Evolutionary conservation across 164 flowering plant genomes (phyloP).

Genomic region (Aristolochia contorta): DNA sequence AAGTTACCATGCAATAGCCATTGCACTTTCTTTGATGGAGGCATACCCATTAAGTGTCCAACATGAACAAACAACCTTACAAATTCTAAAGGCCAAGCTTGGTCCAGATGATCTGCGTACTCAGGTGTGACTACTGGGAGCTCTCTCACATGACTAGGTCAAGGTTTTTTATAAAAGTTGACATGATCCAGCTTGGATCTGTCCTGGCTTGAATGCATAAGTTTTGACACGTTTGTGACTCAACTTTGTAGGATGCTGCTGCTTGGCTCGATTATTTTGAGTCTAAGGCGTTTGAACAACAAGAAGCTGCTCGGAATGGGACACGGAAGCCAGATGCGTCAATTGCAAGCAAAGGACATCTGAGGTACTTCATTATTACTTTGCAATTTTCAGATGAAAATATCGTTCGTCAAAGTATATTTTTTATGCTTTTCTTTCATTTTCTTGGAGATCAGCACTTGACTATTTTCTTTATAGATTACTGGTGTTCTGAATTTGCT

Average conservation of each 20-base stretch:
- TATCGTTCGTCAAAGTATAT: background rate
- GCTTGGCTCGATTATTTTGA: constrained; percentile 99
- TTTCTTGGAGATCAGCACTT: background rate
- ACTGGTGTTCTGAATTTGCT: background rate
- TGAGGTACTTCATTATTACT: constrained; percentile 40
- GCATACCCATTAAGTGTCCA: constrained; percentile 98
- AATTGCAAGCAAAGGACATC: constrained; percentile 97
- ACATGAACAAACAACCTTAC: constrained; percentile 97
- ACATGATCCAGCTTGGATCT: background rate
- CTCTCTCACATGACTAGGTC: background rate
- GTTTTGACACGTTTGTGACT: background rate
- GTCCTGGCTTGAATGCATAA: background rate
- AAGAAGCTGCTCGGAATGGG: constrained; percentile 99
- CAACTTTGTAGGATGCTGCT: constrained; percentile 85
- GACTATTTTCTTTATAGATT: too few species aligned
- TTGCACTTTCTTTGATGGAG: constrained; percentile 99
- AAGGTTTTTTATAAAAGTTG: too few species aligned
- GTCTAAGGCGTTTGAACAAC: constrained; percentile 98
- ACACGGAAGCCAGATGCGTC: constrained; percentile 97
- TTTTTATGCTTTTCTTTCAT: background rate
- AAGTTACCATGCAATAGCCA: constrained; percentile 99
- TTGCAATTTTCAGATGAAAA: background rate
- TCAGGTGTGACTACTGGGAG: constrained; percentile 15
- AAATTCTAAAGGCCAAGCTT: constrained; percentile 82
- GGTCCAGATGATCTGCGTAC: constrained; percentile 35